A percentile compares a stretch with the other conserved stretches of the same genome.
Conservation (phyloP, 2,329 filamentous ascomycete species). For the Exophiala viscosa region DNA sequence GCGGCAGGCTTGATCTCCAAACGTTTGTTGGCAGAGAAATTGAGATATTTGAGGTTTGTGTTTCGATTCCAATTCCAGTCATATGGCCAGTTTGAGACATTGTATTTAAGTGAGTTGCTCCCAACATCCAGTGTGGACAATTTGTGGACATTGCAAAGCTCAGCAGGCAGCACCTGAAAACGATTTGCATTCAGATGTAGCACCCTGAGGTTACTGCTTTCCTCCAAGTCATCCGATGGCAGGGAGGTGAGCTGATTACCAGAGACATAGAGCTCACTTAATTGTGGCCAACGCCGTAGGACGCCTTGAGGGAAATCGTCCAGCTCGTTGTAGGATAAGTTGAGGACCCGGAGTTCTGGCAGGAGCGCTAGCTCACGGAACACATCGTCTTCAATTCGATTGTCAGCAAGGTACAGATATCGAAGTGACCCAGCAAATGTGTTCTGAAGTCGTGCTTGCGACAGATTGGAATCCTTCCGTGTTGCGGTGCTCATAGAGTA, state of each 20-base stretch:
- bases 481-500: constrained; percentile 55
- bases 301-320: constrained; percentile 87
- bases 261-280: constrained; percentile 89
- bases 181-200: constrained; percentile 97
- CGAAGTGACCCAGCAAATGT: constrained; percentile 86
- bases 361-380: constrained; percentile 86
- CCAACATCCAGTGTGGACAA: constrained; percentile 89
- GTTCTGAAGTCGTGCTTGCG: constrained; percentile 65
- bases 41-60: constrained; percentile 88
- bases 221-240: constrained; percentile 89
- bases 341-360: constrained; percentile 79
- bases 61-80: constrained; percentile 99
- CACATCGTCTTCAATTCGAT: constrained; percentile 87
- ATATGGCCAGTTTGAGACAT: constrained; percentile 97
- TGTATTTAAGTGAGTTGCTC: constrained; percentile 95
- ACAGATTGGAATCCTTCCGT: constrained; percentile 85
- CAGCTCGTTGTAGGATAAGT: constrained; percentile 91
- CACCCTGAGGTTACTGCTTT: constrained; percentile 79
- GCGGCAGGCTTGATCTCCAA: constrained; percentile 71
- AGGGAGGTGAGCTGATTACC: constrained; percentile 90
- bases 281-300: constrained; percentile 81
- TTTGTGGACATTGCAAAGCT: constrained; percentile 90
- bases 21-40: constrained; percentile 93
- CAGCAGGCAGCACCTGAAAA: constrained; percentile 92
- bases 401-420: constrained; percentile 86